Percentiles rank a stretch among this genome's conserved stretches.
Evolutionary conservation across 2,329 filamentous ascomycete species (phyloP).

Genomic region (Magnaporthiopsis rhizophila): DNA sequence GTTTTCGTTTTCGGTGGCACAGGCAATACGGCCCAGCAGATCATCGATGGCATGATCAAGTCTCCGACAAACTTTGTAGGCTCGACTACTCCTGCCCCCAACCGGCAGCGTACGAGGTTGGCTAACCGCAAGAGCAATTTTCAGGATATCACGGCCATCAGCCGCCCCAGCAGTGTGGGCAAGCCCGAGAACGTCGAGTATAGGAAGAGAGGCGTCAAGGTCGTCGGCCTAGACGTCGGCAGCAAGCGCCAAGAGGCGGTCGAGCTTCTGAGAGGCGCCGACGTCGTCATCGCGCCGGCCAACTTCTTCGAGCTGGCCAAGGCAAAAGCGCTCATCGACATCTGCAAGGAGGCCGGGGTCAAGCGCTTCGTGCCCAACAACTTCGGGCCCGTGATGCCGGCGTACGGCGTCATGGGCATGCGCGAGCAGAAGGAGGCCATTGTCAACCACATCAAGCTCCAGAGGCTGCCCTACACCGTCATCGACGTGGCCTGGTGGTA

Average conservation of each 20-base stretch:
- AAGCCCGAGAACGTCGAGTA: constrained; percentile 3
- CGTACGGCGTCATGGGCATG: constrained; percentile 11
- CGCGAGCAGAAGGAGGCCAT: constrained; percentile 38
- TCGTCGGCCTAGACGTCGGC: constrained; percentile 5
- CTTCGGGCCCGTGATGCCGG: constrained; percentile 11
- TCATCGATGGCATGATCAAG: constrained; percentile 22
- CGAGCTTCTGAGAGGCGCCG: constrained; percentile 18
- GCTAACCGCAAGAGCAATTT: neutral
- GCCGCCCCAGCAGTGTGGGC: constrained; percentile 3
- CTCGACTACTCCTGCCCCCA: neutral
- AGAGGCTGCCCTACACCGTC: constrained; percentile 44
- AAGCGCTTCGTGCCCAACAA: constrained; percentile 19
- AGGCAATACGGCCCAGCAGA: constrained; percentile 30
- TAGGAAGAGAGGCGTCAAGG: constrained; percentile 5
- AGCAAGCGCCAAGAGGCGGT: constrained; percentile 13
- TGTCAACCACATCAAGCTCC: constrained; percentile 37
- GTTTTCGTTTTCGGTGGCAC: constrained; percentile 32
- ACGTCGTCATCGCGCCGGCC: constrained; percentile 20
- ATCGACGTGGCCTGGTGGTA: constrained; percentile 55
- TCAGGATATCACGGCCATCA: constrained; percentile 9
- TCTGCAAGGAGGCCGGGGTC: constrained; percentile 21
- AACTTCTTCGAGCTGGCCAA: constrained; percentile 15
- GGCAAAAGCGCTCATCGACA: constrained; percentile 19
- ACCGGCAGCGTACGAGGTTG: neutral
- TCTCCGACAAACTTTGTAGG: constrained; percentile 8